These are phyloP conservation scores for Tolypocladium tropicale DNA, from an alignment of 2,329 filamentous ascomycete species.

Conservation along the genomic window DNA sequence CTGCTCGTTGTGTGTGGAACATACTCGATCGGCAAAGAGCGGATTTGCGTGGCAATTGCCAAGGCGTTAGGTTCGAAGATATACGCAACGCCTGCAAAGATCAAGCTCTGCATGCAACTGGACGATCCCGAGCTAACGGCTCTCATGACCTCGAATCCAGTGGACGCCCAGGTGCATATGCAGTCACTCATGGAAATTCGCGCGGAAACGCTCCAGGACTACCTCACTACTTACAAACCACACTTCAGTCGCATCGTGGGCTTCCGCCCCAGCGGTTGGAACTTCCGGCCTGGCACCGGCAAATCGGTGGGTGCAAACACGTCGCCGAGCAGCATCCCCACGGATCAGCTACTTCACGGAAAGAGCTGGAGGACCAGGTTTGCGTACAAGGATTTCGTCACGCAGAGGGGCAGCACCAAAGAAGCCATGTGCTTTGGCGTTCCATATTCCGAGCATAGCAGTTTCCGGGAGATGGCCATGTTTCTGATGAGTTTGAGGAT, in stretches of 20 bases:
- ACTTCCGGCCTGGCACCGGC: conserved; percentile 59
- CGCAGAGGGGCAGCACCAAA: conserved; percentile 73
- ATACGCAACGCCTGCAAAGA: conserved; percentile 74
- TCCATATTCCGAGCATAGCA: conserved; percentile 92
- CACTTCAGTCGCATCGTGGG: conserved; percentile 82
- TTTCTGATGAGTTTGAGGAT: conserved; percentile 84
- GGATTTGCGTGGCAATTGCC: conserved; percentile 88
- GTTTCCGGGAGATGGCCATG: conserved; percentile 87
- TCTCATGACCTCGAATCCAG: conserved; percentile 69
- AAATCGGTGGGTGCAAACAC: conserved; percentile 44
- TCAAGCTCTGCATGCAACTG: conserved; percentile 72
- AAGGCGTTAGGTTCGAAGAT: conserved; percentile 80
- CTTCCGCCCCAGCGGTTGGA: conserved; percentile 91
- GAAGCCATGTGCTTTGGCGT: conserved; percentile 86
- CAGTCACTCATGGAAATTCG: conserved; percentile 91
- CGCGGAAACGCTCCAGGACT: conserved; percentile 82
- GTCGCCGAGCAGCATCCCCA: conserved; percentile 38
- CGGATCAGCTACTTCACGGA: conserved; percentile 40
- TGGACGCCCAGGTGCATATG: conserved; percentile 93
- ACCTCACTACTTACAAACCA: conserved; percentile 68
- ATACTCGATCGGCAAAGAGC: conserved; percentile 96
- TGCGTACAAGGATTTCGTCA: conserved; percentile 58
- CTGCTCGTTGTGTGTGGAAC: conserved; percentile 90
- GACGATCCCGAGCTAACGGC: conserved; percentile 73
- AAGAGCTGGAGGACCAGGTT: conserved; percentile 70